Evolutionary conservation across 345 rosid genomes (phyloP), one percentile per base, ranked within the genome.

Genomic region (Dimocarpus longan): DNA sequence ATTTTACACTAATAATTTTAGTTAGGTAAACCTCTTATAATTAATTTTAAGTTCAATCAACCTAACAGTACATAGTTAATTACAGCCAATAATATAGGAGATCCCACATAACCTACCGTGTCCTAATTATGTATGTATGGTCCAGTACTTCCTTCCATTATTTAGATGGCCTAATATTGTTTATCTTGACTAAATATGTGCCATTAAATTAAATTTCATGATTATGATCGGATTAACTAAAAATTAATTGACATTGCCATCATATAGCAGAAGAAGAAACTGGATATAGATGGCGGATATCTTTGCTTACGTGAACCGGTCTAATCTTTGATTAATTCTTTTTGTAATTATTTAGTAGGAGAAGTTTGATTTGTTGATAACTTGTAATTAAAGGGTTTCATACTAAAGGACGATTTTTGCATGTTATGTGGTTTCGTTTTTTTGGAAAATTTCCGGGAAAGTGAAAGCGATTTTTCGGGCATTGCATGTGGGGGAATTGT

Each of bases 251-350:
- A 1, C 54, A 8, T 62, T n/a, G 8, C 42, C 68, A 74, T 60
- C 76, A 74, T 21, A 42, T 21, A 60, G 10, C 21, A 42, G 46
- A 74, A 60, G 46, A 74, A 60, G 76, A 74, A 60, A 74, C 60
- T 59, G 10, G n/a, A 22, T 7, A 44, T 69, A 26, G 12, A 26
- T 65, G 9, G 15, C 2, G 18, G 56, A 50, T 6, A 11, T 26
- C 26, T 67, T 46, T 16, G 16, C 24, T 2, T 18, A 6, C 56
- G 19, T 3, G 21, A 21, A 15, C 2, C 6, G 26, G 40, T 6
- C 37, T 66, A 18, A 1, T 37, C n/a, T 32, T 66, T 66, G 37
- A 28, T 28, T 42, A 42, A 6, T 42, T 42, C 5, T 67, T 39
- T 11, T 5, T 39, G n/a, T 19, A 40, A 67, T 67, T 24, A 39